Base-by-base conservation (phyloP, 1,139 yeast species). In the Sugiyamaella pinicola region DNA sequence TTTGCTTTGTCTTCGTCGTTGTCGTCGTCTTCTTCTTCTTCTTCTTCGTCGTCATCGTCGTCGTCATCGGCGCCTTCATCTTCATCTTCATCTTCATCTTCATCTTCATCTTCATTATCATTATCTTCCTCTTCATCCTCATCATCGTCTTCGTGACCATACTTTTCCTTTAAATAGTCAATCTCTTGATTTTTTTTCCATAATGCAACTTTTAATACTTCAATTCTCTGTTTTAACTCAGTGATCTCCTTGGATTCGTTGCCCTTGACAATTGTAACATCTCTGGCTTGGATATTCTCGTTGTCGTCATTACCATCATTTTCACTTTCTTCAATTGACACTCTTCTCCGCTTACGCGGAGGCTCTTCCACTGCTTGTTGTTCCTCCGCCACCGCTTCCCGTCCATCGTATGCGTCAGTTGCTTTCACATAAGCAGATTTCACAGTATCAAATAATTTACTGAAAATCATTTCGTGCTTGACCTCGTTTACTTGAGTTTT, bases 391-490 rank as follows among this genome's bases (percentile, higher is more conserved):
- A 15, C 19, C 4, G 8, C 7, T 24, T 9, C 33, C 9, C 26
- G 33, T 37, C 31, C 31, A 33, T 59, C 59, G 41, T 58, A 62
- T 47, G 60, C 61, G 40, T 61, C 64, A 12, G 59, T 48, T 2
- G 65, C 60, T 50, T 62, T 59, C 31, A 55, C 29, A 42, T 59
- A 59, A 17, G 60, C 63, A 41, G 52, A 35, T 35, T 57, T 61
- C 38, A 58, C 51, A 1, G 53, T 50, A 24, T 49, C 54, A 29
- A 53, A 38, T 3, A 61, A 43, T 28, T 56, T 47, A 15, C 49
- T 51, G 35, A 59, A 58, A 55, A 57, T 56, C 42, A 34, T 49
- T 35, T 34, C 28, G 28, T 24, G 5, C 28, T 24, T 5, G 28
- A 24, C 28, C 28, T 24, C 28, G 28, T 24, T 9, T 24, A 24